These are phyloP conservation scores for Lecanicillium sp. DNA, from an alignment of 2,329 filamentous ascomycete species.

Conservation along the genomic window DNA sequence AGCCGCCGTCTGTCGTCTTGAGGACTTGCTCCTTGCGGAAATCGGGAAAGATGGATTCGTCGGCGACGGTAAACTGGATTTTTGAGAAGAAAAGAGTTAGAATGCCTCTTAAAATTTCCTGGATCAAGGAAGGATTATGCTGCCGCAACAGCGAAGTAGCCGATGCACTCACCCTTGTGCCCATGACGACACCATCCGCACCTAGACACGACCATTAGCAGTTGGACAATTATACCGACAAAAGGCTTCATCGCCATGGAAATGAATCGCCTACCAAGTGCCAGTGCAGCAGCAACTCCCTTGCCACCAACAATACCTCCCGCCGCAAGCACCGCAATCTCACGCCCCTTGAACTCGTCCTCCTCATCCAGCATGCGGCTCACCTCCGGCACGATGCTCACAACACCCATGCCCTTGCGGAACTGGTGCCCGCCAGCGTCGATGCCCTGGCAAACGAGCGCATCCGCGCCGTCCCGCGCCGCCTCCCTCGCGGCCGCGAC, in stretches of 20 bases:
- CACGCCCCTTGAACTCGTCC: slow-evolving; percentile 24
- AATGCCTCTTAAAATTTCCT: too few relatives aligned
- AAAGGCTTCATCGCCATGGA: too few relatives aligned
- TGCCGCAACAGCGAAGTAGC: too few relatives aligned
- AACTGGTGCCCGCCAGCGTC: slow-evolving; percentile 61
- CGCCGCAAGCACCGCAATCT: slow-evolving; percentile 42
- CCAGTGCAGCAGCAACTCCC: slow-evolving; percentile 46
- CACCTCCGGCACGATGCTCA: slow-evolving; percentile 52
- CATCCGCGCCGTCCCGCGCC: slow-evolving; percentile 42
- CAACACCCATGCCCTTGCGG: slow-evolving; percentile 42
- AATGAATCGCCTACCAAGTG: slow-evolving; percentile 34
- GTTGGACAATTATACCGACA: background rate
- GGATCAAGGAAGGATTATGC: too few relatives aligned
- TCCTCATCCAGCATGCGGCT: slow-evolving; percentile 33
- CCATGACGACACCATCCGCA: slow-evolving; percentile 36
- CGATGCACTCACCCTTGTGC: slow-evolving; percentile 29
- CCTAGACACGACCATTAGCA: slow-evolving; percentile 19
- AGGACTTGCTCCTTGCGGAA: slow-evolving; percentile 32
- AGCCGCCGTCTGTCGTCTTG: slow-evolving; percentile 33
- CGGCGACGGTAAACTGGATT: slow-evolving; percentile 35
- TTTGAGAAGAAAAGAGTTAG: background rate
- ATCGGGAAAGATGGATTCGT: slow-evolving; percentile 34
- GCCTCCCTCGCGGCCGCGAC: slow-evolving; percentile 46
- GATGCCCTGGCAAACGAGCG: slow-evolving; percentile 53
- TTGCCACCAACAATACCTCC: slow-evolving; percentile 52